phyloP scores from a whole-genome alignment of 257 asterid species.

The Solanum clarkiae region DNA sequence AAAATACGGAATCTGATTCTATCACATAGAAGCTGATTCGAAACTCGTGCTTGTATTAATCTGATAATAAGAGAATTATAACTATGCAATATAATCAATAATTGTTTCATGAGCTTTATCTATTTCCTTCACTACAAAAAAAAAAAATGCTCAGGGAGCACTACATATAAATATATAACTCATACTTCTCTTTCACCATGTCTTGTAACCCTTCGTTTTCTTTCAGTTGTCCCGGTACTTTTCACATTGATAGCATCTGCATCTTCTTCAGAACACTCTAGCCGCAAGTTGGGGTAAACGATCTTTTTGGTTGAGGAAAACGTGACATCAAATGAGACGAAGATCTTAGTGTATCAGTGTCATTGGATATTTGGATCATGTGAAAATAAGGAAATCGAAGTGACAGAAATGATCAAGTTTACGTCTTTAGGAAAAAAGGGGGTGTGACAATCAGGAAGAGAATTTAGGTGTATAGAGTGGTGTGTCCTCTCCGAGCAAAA shows the following conservation, averaged over 20 bases:
- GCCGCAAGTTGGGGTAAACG: background rate
- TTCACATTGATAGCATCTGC: background rate
- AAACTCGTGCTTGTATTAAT: background rate
- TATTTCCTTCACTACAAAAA: background rate
- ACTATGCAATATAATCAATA: background rate
- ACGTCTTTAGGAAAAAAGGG: background rate
- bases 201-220: background rate
- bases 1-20: background rate
- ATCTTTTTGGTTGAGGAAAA: background rate
- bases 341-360: too few species aligned
- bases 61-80: background rate
- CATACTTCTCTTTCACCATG: background rate
- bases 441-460: background rate
- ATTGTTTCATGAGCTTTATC: background rate
- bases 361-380: too few species aligned
- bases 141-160: background rate
- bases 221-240: background rate
- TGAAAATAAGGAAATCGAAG: background rate
- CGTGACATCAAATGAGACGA: too few species aligned
- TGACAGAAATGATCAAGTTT: background rate
- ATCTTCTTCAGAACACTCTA: background rate
- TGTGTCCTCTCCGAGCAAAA: conserved; percentile 65
- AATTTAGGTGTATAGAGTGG: conserved; percentile 40
- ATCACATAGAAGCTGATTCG: background rate
- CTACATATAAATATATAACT: background rate